A percentile compares a stretch with the other conserved stretches of the same genome.
These are phyloP conservation scores for Lactarius vividus DNA, from an alignment of 768 basidiomycete genomes.

Conservation along the genomic window DNA sequence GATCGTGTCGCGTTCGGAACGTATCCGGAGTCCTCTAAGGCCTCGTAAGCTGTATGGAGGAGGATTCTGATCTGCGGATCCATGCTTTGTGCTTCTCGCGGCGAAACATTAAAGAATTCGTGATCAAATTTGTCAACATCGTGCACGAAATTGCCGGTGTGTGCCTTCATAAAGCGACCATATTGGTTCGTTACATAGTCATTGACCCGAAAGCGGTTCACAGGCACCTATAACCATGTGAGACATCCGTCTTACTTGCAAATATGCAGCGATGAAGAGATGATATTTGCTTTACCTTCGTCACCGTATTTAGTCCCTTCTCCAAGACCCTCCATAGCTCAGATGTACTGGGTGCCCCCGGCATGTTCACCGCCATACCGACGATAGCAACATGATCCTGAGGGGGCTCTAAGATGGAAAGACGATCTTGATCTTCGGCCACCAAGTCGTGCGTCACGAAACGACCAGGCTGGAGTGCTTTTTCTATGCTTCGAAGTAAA, in stretches of 20 bases:
- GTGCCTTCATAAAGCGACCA: constrained; percentile 48
- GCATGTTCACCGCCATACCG: constrained; percentile 62
- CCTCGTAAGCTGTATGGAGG: constrained; percentile 63
- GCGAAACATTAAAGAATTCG: constrained; percentile 68
- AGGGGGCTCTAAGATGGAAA: constrained; percentile 27
- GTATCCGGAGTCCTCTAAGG: constrained; percentile 69
- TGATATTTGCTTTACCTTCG: constrained; percentile 43
- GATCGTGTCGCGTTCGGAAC: constrained; percentile 55
- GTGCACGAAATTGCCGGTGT: constrained; percentile 62
- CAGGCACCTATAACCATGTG: constrained; percentile 51
- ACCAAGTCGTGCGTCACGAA: constrained; percentile 19
- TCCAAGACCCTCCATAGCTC: constrained; percentile 61
- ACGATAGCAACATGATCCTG: constrained; percentile 64
- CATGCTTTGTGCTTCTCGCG: constrained; percentile 72
- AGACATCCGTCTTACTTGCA: constrained; percentile 10
- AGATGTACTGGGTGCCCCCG: constrained; percentile 48
- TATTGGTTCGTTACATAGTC: constrained; percentile 37
- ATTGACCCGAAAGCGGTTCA: constrained; percentile 50
- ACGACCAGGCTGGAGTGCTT: constrained; percentile 32
- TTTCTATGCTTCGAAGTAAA: constrained; percentile 40
- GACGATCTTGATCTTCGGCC: not conserved
- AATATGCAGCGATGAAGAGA: not conserved
- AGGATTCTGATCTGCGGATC: constrained; percentile 74
- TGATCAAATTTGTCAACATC: constrained; percentile 62
- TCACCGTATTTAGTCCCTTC: constrained; percentile 52